These are phyloP conservation scores for Rhynchosporium secalis DNA, from an alignment of 2,329 filamentous ascomycete species.

Conservation along the genomic window DNA sequence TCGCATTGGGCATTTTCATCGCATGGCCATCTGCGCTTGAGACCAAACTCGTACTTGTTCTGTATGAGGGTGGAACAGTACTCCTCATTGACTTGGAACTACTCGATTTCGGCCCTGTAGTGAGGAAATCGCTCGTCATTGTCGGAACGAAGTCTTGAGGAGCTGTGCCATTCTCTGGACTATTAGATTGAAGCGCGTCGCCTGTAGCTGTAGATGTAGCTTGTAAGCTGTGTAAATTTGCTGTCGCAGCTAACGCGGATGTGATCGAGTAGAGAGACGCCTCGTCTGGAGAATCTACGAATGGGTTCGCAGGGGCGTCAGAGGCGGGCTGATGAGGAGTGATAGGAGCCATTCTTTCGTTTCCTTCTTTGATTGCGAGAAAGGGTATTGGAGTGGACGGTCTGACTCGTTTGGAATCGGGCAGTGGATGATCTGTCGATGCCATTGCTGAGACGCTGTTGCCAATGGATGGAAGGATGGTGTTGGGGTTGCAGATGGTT, in stretches of 20 bases:
- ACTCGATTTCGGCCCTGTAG: background rate
- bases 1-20: background rate
- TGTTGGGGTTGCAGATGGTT: constrained; percentile 4
- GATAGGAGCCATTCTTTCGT: background rate
- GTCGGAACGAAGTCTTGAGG: background rate
- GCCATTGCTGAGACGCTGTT: background rate
- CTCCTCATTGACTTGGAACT: constrained; percentile 1
- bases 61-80: background rate
- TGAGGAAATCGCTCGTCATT: background rate
- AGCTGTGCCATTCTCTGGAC: background rate
- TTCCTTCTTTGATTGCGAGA: background rate
- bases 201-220: background rate
- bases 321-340: background rate
- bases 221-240: background rate
- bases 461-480: background rate
- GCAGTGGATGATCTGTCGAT: background rate
- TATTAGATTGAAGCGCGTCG: background rate
- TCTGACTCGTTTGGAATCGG: background rate
- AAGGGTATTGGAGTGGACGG: background rate
- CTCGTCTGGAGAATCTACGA: background rate
- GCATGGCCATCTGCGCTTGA: background rate
- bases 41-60: background rate
- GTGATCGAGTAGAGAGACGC: background rate
- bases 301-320: background rate
- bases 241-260: background rate